A percentile compares a stretch with the other conserved stretches of the same genome.
Evolutionary conservation across 495 filamentous ascomycete species (phyloP).

Genomic region (Trichocladium antarcticum): DNA sequence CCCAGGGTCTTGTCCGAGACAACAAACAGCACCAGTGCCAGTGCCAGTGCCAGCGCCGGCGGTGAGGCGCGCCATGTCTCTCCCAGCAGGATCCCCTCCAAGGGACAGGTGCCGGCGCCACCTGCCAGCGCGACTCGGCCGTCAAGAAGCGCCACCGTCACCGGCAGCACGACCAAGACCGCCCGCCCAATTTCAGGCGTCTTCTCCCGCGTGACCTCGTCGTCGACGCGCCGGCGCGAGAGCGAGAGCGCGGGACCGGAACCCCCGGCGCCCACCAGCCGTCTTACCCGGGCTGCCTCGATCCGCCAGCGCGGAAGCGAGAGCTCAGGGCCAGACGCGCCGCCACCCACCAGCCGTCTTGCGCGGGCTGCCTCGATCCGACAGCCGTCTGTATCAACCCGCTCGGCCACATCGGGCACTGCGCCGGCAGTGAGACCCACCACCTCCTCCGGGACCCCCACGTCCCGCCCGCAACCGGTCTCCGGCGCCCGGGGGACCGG

Average conservation of each 20-base stretch:
- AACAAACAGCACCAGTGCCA: conserved; percentile 5
- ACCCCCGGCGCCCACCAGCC: neutral
- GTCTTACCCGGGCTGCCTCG: conserved; percentile 1
- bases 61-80: conserved; percentile 23
- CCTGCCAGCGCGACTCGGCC: conserved; percentile 15
- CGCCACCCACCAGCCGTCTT: neutral
- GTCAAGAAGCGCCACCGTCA: conserved; percentile 7
- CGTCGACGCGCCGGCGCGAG: neutral
- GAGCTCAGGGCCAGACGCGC: too few species aligned
- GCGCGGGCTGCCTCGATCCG: conserved; percentile 1
- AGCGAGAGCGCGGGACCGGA: neutral
- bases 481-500: neutral
- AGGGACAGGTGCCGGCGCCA: conserved; percentile 15
- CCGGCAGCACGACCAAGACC: neutral
- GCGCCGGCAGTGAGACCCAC: conserved; percentile 10
- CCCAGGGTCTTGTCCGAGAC: conserved; percentile 17
- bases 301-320: conserved; percentile 1
- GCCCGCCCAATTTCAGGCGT: conserved; percentile 11
- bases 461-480: conserved; percentile 7
- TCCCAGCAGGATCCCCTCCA: conserved; percentile 40
- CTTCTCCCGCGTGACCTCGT: conserved; percentile 6
- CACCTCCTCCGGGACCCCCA: conserved; percentile 14
- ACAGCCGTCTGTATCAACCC: conserved; percentile 3
- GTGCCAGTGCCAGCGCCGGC: neutral
- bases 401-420: conserved; percentile 15